Conservation (phyloP, 2,329 filamentous ascomycete species). For the Chalara sp. region DNA sequence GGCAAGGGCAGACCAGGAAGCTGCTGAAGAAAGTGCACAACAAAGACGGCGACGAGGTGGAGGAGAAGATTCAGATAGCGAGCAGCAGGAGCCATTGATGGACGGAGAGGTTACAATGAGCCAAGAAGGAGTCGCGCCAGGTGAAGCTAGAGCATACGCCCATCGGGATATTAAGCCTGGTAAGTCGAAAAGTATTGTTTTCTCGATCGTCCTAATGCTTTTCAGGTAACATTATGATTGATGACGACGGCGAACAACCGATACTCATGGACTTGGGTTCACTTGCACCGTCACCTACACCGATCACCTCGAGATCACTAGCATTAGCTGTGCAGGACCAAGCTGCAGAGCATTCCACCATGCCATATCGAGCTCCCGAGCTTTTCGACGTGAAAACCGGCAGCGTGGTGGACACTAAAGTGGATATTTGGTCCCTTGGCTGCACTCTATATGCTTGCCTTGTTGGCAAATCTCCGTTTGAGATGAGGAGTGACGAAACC, state of each 20-base stretch:
- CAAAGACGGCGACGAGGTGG: conserved; percentile 35
- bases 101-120: conserved; percentile 64
- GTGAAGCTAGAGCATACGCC: conserved; percentile 73
- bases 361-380: conserved; percentile 97
- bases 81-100: conserved; percentile 79
- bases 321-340: conserved; percentile 90
- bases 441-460: conserved; percentile 97
- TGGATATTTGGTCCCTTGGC: conserved; percentile 95
- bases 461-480: conserved; percentile 94
- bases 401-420: conserved; percentile 86
- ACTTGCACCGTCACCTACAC: conserved; percentile 76
- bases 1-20: conserved; percentile 34
- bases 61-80: conserved; percentile 53
- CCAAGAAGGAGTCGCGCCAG: conserved; percentile 61
- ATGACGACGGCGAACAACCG: conserved; percentile 78
- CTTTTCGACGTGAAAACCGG: conserved; percentile 97
- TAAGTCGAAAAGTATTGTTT: conserved; percentile 32
- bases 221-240: conserved; percentile 92
- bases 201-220: conserved; percentile 5
- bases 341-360: conserved; percentile 93
- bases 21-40: conserved; percentile 27
- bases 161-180: conserved; percentile 97
- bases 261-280: conserved; percentile 98
- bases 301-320: conserved; percentile 82
- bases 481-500: conserved; percentile 92